Evolutionary conservation across 2,329 filamentous ascomycete genomes (phyloP), one percentile per base, ranked within the genome.

Genomic region (Aspergillus floridensis): DNA sequence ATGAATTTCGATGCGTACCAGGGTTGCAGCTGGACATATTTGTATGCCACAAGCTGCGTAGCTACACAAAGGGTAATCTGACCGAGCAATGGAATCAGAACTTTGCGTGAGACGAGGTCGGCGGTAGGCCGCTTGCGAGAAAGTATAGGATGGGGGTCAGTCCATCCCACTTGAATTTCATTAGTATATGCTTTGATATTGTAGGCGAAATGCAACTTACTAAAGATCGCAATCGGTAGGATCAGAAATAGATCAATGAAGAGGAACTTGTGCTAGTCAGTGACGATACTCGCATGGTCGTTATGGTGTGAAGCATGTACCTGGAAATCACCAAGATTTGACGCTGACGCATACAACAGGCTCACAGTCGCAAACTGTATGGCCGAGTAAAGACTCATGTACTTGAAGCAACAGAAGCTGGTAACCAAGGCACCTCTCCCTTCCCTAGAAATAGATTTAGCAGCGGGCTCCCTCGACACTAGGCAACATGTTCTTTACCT

Each of bases 371-470:
- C 96, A 80, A 99, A 99, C 75, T 99, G 95, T 65, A 99, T 99
- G n/a, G 95, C 93, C 2, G 93, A 98, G 80, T 99, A 99, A 65
- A 99, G 79, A 68, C 91, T 96, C 96, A 99, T 99, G 78, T 96
- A 99, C 80, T 98, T 99, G 84, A 99, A 99, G 80, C 95, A 99
- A 79, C 91, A 96, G 80, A 99, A 99, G 76, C 92, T 96, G 12
- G 95, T 99, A n/a, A 98, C 93, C 35, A 99, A 83, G 35, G 96
- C 91, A 21, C 93, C 93, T 63, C 96, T 88, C 21, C 95, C 95
- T 80, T 99, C 95, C 65, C 92, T 88, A 76, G 64, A 53, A 5
- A 44, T 54, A 38, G 22, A 26, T 8, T 70, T 66, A 73, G 62
- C 47, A 56, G 6, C 38, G 26, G 11, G 48, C 14, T 19, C 51